Percentiles rank a stretch among this genome's conserved stretches.
Conservation (phyloP, 768 basidiomycete species). For the Tricholoma flavovirens region DNA sequence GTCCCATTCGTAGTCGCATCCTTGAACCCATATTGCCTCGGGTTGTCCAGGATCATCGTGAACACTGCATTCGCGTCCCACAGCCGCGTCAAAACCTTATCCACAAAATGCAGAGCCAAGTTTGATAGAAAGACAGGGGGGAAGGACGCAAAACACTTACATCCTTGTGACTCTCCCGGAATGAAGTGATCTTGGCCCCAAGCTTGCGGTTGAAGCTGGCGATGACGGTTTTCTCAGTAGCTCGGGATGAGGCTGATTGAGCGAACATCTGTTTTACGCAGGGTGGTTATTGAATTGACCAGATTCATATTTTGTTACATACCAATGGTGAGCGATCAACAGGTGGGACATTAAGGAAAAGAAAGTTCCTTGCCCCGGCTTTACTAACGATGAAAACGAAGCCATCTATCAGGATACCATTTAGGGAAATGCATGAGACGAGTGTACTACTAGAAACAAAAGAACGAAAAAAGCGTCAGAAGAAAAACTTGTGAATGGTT, state of each 20-base stretch:
- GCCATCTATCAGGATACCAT: not conserved
- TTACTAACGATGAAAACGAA: constrained; percentile 22
- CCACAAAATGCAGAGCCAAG: not conserved
- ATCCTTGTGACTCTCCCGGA: constrained; percentile 39
- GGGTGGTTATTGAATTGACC: not conserved
- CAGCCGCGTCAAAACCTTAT: constrained; percentile 39
- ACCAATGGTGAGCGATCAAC: constrained; percentile 41
- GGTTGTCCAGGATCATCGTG: constrained; percentile 41
- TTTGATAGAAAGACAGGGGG: not conserved
- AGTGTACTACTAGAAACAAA: constrained; percentile 24
- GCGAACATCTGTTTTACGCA: constrained; percentile 40
- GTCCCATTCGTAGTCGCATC: constrained; percentile 44
- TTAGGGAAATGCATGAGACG: not conserved
- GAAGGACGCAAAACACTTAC: constrained; percentile 25
- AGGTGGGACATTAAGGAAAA: constrained; percentile 39
- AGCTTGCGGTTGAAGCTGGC: constrained; percentile 47
- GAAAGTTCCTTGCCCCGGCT: constrained; percentile 52
- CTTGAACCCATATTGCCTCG: constrained; percentile 48
- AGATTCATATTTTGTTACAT: not conserved
- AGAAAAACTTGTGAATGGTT: not conserved
- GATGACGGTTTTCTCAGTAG: constrained; percentile 42
- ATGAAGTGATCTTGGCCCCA: constrained; percentile 30
- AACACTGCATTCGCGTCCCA: constrained; percentile 50
- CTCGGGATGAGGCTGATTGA: constrained; percentile 32
- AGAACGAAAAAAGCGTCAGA: not conserved